Evolutionary conservation across 768 basidiomycete species (phyloP).

Genomic region (Rhodotorula toruloides): DNA sequence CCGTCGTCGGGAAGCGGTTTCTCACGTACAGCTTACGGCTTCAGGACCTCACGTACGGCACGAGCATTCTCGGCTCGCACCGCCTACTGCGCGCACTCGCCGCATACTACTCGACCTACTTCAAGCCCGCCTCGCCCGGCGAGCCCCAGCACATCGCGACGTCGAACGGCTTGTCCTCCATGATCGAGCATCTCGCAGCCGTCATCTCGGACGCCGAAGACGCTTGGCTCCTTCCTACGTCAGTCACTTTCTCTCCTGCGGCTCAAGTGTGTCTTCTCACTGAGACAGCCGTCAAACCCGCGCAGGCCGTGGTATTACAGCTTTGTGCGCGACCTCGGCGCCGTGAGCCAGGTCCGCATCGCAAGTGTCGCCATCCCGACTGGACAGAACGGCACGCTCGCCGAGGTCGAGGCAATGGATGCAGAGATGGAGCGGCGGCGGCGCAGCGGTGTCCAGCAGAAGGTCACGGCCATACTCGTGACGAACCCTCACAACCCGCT

Average conservation of each 20-base stretch:
- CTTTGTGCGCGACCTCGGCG: constrained; percentile 13
- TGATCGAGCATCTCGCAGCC: constrained; percentile 21
- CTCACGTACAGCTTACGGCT: too few species aligned
- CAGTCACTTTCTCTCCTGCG: background rate
- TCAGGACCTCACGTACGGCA: constrained; percentile 30
- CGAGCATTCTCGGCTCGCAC: constrained; percentile 6
- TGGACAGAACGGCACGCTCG: constrained; percentile 11
- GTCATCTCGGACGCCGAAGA: constrained; percentile 21
- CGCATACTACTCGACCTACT: constrained; percentile 2
- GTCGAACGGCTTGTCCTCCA: constrained; percentile 20
- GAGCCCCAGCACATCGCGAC: constrained; percentile 10
- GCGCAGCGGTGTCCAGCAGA: background rate
- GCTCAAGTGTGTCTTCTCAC: too few species aligned
- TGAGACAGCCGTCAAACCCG: too few species aligned
- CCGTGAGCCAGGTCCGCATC: constrained; percentile 12
- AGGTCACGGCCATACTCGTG: constrained; percentile 13
- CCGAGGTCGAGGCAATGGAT: constrained; percentile 19
- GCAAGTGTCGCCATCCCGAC: constrained; percentile 6
- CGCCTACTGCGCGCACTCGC: constrained; percentile 17
- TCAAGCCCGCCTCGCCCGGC: constrained; percentile 14
- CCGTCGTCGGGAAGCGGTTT: too few species aligned
- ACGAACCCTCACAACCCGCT: constrained; percentile 33
- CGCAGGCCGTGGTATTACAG: constrained; percentile 21
- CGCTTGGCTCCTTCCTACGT: constrained; percentile 13
- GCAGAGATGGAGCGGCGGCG: constrained; percentile 18